Conservation (phyloP, 768 basidiomycete genomes). For the Fomitopsis pulvina region DNA sequence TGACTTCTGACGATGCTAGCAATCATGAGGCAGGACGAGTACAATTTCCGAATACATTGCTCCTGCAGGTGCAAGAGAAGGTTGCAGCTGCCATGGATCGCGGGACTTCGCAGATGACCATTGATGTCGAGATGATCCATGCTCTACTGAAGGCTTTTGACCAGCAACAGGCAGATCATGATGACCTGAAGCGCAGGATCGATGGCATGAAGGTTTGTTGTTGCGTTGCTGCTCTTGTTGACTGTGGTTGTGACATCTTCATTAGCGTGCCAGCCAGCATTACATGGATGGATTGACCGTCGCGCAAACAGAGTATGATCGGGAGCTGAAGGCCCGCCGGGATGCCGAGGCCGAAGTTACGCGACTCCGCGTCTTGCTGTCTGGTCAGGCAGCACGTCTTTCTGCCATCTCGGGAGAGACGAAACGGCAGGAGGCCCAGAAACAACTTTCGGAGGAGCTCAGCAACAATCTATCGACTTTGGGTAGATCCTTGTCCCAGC, state of each 20-base stretch:
- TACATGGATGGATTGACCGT: slow-evolving; percentile 90
- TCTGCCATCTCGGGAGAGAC: slow-evolving; percentile 80
- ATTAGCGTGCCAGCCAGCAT: slow-evolving; percentile 88
- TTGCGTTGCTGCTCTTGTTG: slow-evolving; percentile 4
- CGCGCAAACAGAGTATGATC: slow-evolving; percentile 91
- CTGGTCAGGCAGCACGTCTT: slow-evolving; percentile 83
- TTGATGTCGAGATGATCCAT: slow-evolving; percentile 73
- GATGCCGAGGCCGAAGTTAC: slow-evolving; percentile 93
- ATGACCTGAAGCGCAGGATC: slow-evolving; percentile 65
- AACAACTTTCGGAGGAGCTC: slow-evolving; percentile 75
- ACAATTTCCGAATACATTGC: slow-evolving; percentile 40
- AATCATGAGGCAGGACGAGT: slow-evolving; percentile 22
- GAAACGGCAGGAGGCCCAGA: slow-evolving; percentile 66
- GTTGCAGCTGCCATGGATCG: slow-evolving; percentile 54
- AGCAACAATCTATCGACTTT: slow-evolving; percentile 68
- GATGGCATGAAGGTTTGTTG: slow-evolving; percentile 81
- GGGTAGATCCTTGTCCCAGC: slow-evolving; percentile 79
- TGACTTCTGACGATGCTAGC: slow-evolving; percentile 36
- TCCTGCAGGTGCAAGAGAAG: slow-evolving; percentile 52
- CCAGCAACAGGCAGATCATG: slow-evolving; percentile 50
- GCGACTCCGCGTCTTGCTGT: slow-evolving; percentile 74
- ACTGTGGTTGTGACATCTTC: background rate
- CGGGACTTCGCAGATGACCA: slow-evolving; percentile 51
- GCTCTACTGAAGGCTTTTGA: slow-evolving; percentile 63
- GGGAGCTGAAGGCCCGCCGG: slow-evolving; percentile 78